phyloP scores from a whole-genome alignment of 2,329 filamentous ascomycete genomes.

The Claviceps quebecensis region DNA sequence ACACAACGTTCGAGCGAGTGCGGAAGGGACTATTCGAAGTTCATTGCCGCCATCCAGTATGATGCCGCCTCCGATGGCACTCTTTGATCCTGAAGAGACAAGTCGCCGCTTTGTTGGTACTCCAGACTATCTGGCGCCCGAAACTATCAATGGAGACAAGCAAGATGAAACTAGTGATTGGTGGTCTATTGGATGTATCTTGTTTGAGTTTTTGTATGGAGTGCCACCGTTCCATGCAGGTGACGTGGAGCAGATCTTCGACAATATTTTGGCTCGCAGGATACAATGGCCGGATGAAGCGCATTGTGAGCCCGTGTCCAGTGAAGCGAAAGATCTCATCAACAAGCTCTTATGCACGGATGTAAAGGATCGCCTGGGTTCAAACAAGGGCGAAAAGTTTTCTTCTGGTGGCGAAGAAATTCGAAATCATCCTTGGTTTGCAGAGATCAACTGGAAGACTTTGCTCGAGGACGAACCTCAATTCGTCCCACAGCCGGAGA shows the following conservation, averaged over 20 bases:
- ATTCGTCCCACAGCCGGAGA: constrained; percentile 83
- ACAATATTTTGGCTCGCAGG: constrained; percentile 80
- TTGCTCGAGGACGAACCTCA: constrained; percentile 90
- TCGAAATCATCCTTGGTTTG: constrained; percentile 77
- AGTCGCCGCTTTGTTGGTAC: constrained; percentile 91
- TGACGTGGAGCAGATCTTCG: constrained; percentile 86
- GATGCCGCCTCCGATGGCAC: constrained; percentile 82
- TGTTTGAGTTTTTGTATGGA: constrained; percentile 92
- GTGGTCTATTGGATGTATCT: constrained; percentile 98
- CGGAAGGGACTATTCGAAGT: constrained; percentile 20
- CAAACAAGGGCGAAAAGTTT: constrained; percentile 73
- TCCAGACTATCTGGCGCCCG: constrained; percentile 89
- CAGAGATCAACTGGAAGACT: constrained; percentile 75
- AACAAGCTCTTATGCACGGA: constrained; percentile 81
- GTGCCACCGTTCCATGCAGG: constrained; percentile 85
- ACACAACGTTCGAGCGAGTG: constrained; percentile 15
- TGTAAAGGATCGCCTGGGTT: constrained; percentile 66
- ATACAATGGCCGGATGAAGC: constrained; percentile 86
- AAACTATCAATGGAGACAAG: constrained; percentile 87
- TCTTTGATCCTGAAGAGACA: constrained; percentile 91
- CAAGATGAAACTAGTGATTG: constrained; percentile 98
- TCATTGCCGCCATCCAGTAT: constrained; percentile 42
- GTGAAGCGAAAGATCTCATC: constrained; percentile 86
- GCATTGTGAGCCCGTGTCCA: constrained; percentile 59
- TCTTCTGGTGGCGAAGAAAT: constrained; percentile 82